Percentiles rank a stretch among this genome's conserved stretches.
Evolutionary conservation across 2,329 filamentous ascomycete species (phyloP).

Genomic region (Tolypocladium tropicale): DNA sequence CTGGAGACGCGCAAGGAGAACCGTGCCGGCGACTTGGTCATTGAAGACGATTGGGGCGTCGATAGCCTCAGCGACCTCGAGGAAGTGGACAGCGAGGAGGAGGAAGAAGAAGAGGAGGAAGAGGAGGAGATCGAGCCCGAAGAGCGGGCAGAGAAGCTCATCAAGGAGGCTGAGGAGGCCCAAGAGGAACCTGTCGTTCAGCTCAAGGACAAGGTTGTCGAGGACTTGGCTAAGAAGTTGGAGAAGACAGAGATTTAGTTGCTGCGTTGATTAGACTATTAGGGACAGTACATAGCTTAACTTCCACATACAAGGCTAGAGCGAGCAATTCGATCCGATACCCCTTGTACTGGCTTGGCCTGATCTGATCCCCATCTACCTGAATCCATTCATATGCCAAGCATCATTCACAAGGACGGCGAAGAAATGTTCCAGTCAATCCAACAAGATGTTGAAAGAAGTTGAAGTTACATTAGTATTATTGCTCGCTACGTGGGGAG

Average conservation of each 20-base stretch:
- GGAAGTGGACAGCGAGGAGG: constrained; percentile 60
- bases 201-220: constrained; percentile 66
- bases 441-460: too few relatives aligned
- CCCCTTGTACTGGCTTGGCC: constrained; percentile 6
- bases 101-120: constrained; percentile 61
- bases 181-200: constrained; percentile 65
- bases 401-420: not conserved
- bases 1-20: constrained; percentile 72
- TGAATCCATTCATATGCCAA: not conserved
- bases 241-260: constrained; percentile 54
- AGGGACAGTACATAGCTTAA: constrained; percentile 2
- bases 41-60: constrained; percentile 75
- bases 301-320: constrained; percentile 5
- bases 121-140: constrained; percentile 52
- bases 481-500: not conserved
- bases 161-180: constrained; percentile 60
- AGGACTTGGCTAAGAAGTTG: constrained; percentile 66
- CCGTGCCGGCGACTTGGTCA: constrained; percentile 50
- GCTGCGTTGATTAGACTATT: not conserved
- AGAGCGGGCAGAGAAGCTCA: constrained; percentile 57
- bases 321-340: constrained; percentile 19
- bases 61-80: constrained; percentile 83
- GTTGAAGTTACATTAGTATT: not conserved
- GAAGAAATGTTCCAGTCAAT: not conserved
- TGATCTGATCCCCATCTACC: not conserved